A percentile compares a stretch with the other conserved stretches of the same genome.
These are phyloP conservation scores for Alternaria panax DNA, from an alignment of 2,329 filamentous ascomycete genomes.

Conservation along the genomic window DNA sequence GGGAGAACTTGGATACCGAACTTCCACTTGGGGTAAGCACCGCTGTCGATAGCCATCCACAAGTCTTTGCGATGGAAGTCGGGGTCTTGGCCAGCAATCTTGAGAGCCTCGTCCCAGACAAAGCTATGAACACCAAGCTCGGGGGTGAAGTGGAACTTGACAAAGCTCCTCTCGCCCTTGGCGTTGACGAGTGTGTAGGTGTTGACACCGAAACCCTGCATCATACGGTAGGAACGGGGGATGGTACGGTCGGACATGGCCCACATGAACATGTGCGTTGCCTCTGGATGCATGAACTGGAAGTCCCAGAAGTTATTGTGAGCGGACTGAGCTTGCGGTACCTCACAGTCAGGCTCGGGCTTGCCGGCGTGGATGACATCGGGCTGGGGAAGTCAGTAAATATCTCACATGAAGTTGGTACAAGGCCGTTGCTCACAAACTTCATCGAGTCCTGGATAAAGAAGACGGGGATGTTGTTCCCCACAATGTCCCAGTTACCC, in stretches of 20 bases:
- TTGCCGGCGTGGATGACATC: conserved; percentile 70
- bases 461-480: conserved; percentile 78
- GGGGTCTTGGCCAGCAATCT: conserved; percentile 69
- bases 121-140: conserved; percentile 78
- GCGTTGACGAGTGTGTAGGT: conserved; percentile 75
- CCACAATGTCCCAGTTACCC: conserved; percentile 78
- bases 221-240: conserved; percentile 79
- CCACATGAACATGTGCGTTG: conserved; percentile 83
- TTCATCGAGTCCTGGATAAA: conserved; percentile 65
- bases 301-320: conserved; percentile 85
- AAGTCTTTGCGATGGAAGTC: conserved; percentile 85
- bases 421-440: not conserved
- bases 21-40: conserved; percentile 77
- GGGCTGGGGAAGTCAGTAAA: conserved; percentile 45
- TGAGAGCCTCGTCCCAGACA: conserved; percentile 81
- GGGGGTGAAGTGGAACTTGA: conserved; percentile 80
- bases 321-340: conserved; percentile 73
- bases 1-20: conserved; percentile 82
- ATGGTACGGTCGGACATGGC: conserved; percentile 77
- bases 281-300: conserved; percentile 68
- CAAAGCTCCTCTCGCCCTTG: conserved; percentile 73
- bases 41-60: conserved; percentile 74
- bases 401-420: not conserved
- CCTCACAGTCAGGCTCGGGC: conserved; percentile 73
- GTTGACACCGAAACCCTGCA: conserved; percentile 87